These are phyloP conservation scores for Zymoseptoria brevis DNA, from an alignment of 2,329 filamentous ascomycete genomes.

Conservation along the genomic window DNA sequence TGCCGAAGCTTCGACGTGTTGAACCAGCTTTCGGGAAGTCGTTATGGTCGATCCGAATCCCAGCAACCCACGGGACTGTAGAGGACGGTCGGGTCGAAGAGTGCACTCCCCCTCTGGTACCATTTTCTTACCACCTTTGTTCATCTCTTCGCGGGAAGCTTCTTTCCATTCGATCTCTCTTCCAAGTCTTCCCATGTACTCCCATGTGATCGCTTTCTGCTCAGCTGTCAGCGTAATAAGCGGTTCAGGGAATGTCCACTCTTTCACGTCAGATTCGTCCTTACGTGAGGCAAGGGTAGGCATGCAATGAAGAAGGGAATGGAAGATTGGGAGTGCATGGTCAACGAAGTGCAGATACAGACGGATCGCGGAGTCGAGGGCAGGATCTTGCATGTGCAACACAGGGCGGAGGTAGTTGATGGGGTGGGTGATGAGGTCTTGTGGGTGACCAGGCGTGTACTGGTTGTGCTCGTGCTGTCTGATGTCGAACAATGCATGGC, in stretches of 20 bases:
- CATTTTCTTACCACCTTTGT: neutral
- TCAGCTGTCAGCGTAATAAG: neutral
- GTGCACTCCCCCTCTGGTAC: neutral
- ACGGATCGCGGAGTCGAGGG: neutral
- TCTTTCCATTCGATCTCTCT: neutral
- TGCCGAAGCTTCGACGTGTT: neutral
- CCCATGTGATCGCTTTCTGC: neutral
- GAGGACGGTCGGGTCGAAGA: neutral
- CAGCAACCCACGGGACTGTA: neutral
- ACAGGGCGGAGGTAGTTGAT: neutral
- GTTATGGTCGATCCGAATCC: neutral
- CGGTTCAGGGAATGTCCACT: neutral
- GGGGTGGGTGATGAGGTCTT: neutral
- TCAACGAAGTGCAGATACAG: neutral
- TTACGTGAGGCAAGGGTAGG: neutral
- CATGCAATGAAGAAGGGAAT: neutral
- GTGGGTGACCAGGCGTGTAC: neutral
- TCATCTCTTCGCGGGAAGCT: neutral
- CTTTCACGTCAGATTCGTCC: neutral
- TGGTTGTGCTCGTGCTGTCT: neutral
- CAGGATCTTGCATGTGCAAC: neutral
- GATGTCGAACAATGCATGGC: neutral
- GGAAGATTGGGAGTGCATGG: neutral
- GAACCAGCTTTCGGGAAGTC: neutral
- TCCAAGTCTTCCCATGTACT: neutral